Evolutionary conservation across 1,139 yeast genomes (phyloP), one percentile per base, ranked within the genome.

Genomic region (Debaryomyces psychrophilus): DNA sequence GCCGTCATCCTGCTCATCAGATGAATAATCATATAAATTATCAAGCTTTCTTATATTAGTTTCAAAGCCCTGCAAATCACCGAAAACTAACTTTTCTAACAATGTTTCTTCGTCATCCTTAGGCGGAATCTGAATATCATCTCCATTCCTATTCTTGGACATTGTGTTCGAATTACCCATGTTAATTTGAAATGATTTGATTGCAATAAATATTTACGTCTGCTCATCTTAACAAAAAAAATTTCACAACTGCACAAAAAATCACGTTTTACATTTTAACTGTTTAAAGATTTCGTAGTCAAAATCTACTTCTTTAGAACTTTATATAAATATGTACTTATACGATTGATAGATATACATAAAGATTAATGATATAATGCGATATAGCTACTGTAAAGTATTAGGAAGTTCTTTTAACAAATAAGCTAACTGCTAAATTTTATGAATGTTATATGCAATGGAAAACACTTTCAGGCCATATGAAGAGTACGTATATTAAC

Each of bases 81-180:
- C 98, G 67, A 95, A 93, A 4, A 95, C 97, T 15, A 89, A 74
- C 62, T 82, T 87, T 53, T 92, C 96, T 42, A 93, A 76, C 47
- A 73, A 78, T 37, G 85, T 46, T 64, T 92, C 98, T 60, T 90
- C 97, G 44, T 80, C 86, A 62, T 88, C 96, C 56, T 93, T 90
- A 31, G 87, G 86, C 17, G 88, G 85, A 8, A 71, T 59, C 27
- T 57, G 68, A 15, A 75, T 66, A 8, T 66, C 64, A 22, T 69
- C 64, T 47, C 68, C 62, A 43, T 59, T 56, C 31, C 51, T 53
- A 48, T 61, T 63, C 50, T 54, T 58, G 15, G 60, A 55, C 68
- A 63, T 64, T 23, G 33, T 49, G 44, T 20, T 36, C 6, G 41
- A 25, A 20, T 18, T 31, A 31, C 31, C 15, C 15, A 23, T 28